Base-by-base conservation (phyloP, 2,329 filamentous ascomycete genomes). In the Volutella citrinella region DNA sequence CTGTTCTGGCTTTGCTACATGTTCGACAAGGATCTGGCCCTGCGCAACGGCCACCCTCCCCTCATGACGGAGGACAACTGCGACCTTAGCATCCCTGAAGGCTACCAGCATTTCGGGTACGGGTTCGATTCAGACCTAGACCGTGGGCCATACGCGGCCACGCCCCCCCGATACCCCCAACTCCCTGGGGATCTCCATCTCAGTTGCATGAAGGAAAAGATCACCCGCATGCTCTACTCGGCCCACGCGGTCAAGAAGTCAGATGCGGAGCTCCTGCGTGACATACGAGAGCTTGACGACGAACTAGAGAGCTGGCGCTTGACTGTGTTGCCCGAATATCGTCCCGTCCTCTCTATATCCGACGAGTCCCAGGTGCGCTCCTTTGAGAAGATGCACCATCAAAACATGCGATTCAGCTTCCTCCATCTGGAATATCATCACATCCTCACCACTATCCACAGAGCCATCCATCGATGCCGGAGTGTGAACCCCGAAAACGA, bases 281-380 rank as follows among this genome's bases (percentile, higher is more conserved):
- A 69, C 6, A 76, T 78, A 14, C 69, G 74, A 9, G 68, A 76
- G 51, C 56, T 78, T 0, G 74, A 78, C 41, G 69, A 74, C 16
- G 69, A 76, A 23, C 55, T 79, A 2, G 75, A 78, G 36, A 51
- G 50, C 9, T 78, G 75, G 75, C 62, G 74, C 3, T 42, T 66
- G 2, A 70, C 71, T 0, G 48, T 78, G 1, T 66, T 69, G 0
- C 45, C 51, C 3, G 45, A 59, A 8, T 67, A 60, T 37, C 58
- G 71, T 7, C 74, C 74, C 1, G 63, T 60, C 1, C 48, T 78
- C 11, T 67, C 69, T 1, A 62, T 69, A 17, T 16, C 34, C 8
- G 25, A 37, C 11, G 21, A 27, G 12, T 24, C 24, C 4, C 23
- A 30, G 12, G 21, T 30, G 4, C 11, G 20, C 5, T 13, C 26